A percentile compares a stretch with the other conserved stretches of the same genome.
Evolutionary conservation across 2,329 filamentous ascomycete species (phyloP).

Genomic region (Dactylellina haptotyla): DNA sequence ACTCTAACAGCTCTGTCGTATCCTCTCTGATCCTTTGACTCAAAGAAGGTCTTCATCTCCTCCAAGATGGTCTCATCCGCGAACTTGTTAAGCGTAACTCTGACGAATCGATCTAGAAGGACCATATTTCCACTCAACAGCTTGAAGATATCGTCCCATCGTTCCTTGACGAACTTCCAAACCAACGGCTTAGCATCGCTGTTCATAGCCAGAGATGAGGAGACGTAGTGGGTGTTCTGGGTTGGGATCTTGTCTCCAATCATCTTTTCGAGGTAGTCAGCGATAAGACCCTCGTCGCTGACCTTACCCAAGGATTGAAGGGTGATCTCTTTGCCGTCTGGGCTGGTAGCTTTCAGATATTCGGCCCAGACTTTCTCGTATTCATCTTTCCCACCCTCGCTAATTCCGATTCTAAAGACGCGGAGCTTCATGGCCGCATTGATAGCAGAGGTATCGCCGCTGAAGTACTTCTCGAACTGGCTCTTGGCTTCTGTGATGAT

Average conservation of each 20-base stretch:
- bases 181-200: constrained; percentile 75
- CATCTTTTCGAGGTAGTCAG: constrained; percentile 75
- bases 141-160: constrained; percentile 79
- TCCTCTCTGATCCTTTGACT: constrained; percentile 81
- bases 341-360: constrained; percentile 81
- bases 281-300: constrained; percentile 74
- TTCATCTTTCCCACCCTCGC: constrained; percentile 75
- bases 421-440: constrained; percentile 82
- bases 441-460: constrained; percentile 74
- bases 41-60: constrained; percentile 87
- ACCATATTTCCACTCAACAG: constrained; percentile 84
- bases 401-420: constrained; percentile 81
- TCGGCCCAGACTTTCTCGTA: constrained; percentile 82
- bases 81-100: constrained; percentile 80
- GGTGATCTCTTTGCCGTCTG: constrained; percentile 90
- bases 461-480: constrained; percentile 82
- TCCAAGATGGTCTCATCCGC: constrained; percentile 74
- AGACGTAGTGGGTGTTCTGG: constrained; percentile 87
- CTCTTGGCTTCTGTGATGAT: constrained; percentile 77
- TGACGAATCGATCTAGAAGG: constrained; percentile 82
- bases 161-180: constrained; percentile 85
- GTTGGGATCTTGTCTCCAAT: constrained; percentile 85
- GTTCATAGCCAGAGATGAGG: constrained; percentile 77
- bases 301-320: constrained; percentile 79
- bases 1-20: constrained; percentile 88